A percentile compares a stretch with the other conserved stretches of the same genome.
Evolutionary conservation across 306 rosid genomes (phyloP).

Genomic region (Cicer bijugum): DNA sequence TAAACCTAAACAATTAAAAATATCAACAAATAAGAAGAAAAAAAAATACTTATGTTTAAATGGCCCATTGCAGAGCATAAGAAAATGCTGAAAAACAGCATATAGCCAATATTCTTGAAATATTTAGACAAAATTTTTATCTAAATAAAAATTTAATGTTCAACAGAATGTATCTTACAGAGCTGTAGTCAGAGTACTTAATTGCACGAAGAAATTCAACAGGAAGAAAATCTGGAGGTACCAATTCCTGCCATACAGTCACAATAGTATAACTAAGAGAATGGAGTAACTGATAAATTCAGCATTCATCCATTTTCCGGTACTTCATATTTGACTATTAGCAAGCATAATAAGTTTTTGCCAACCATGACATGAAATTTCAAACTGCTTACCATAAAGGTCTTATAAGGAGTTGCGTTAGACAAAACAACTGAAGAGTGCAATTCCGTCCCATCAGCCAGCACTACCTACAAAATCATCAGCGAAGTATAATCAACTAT

Average conservation of each 20-base stretch:
- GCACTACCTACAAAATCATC: constrained; percentile 53
- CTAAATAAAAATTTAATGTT: neutral
- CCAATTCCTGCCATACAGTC: constrained; percentile 2
- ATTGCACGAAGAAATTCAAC: constrained; percentile 19
- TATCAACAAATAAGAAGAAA: neutral
- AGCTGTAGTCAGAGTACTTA: constrained; percentile 15
- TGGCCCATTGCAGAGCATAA: neutral
- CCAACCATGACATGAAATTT: neutral
- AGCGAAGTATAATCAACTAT: neutral
- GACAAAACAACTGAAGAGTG: constrained; percentile 79
- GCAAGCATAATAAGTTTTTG: neutral
- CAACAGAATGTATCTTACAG: constrained; percentile 18
- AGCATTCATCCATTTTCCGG: constrained; percentile 10
- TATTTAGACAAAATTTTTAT: neutral
- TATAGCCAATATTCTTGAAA: constrained; percentile 11
- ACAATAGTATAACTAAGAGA: neutral
- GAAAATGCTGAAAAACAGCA: constrained; percentile 5
- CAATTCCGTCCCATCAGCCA: constrained; percentile 82
- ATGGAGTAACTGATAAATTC: neutral
- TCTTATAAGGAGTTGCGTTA: constrained; percentile 84
- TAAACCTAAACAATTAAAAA: constrained; percentile 8
- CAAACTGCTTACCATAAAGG: constrained; percentile 66
- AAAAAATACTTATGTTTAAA: neutral
- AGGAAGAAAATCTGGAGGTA: constrained; percentile 8
- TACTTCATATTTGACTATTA: neutral